Evolutionary conservation across 2,329 filamentous ascomycete genomes (phyloP), one percentile per base, ranked within the genome.

Genomic region (Xylaria sp.): DNA sequence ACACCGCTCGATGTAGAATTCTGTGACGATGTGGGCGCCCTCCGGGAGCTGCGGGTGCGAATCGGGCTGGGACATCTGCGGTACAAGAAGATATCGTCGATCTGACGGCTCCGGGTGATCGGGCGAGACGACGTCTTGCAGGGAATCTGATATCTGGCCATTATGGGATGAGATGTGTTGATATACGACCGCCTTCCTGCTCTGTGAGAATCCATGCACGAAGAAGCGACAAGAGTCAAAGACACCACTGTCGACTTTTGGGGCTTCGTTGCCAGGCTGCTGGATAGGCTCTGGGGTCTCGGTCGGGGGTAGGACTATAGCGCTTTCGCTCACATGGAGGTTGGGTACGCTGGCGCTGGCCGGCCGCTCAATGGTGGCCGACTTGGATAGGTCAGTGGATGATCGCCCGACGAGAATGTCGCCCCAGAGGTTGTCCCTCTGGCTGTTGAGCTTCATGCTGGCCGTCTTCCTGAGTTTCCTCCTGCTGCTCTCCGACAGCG

Each of bases 1-100:
- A 69, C 93, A 97, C 44, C 86, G 85, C 73, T 99, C 94, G 48
- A 99, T 80, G 82, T 93, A 99, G 80, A 94, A 95, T 68, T 96
- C 92, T 9, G 92, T 97, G 26, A 96, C 86, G 39, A 82, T 69
- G 46, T 78, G 69, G 7, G 83, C 66, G 22, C 71, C 75, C 43
- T 74, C 69, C 4, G 71, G 71, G 3, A 72, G 59, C 1, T 41
- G 24, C 1, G 76, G 81, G 42, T 80, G 78, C 0, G 74, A 73
- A 1, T 76, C 72, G 1, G 78, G 73, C 13, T 74, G 73, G 0
- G 80, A 79, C 7, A 64, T 67, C 55, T 85, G 83, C 2, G 82
- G 81, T 1, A 86, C 81, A 40, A 85, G 72, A 26, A 85, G 65
- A 57, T 83, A 82, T 11, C 78, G 76, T 49, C 74, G 72, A 59